These are phyloP conservation scores for Candida ovalis DNA, from an alignment of 805 yeast genomes.

Conservation along the genomic window DNA sequence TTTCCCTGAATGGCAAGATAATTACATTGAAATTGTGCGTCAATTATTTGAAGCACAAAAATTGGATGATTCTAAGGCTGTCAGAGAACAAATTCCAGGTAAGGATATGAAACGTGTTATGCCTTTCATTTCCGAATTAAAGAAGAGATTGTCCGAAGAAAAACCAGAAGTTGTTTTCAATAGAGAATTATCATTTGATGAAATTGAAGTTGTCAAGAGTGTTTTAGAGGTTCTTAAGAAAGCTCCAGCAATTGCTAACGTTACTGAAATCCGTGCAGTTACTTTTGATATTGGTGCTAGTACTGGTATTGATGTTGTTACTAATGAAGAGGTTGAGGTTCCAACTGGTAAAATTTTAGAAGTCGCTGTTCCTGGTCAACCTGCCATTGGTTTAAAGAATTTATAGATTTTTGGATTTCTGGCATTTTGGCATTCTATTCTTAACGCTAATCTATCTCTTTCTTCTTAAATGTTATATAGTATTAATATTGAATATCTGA, in stretches of 20 bases:
- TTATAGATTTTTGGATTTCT: conserved; percentile 20
- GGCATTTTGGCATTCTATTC: background rate
- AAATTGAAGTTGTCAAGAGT: conserved; percentile 58
- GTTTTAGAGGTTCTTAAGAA: conserved; percentile 54
- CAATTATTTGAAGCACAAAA: conserved; percentile 63
- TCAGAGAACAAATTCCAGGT: conserved; percentile 62
- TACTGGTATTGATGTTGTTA: conserved; percentile 58
- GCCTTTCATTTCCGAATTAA: conserved; percentile 89
- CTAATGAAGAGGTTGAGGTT: conserved; percentile 69
- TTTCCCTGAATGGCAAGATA: conserved; percentile 71
- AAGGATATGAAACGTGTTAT: conserved; percentile 96
- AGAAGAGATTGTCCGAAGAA: conserved; percentile 71
- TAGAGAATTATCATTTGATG: conserved; percentile 83
- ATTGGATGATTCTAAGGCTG: conserved; percentile 59
- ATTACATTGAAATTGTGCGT: conserved; percentile 64
- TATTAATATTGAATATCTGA: background rate
- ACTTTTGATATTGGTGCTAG: conserved; percentile 60
- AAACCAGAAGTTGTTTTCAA: conserved; percentile 78
- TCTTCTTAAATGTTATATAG: background rate
- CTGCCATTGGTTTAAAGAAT: conserved; percentile 79
- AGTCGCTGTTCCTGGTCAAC: conserved; percentile 87
- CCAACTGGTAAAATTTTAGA: conserved; percentile 68
- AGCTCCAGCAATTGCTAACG: conserved; percentile 57
- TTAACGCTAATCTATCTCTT: background rate
- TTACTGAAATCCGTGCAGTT: conserved; percentile 57